A percentile compares a stretch with the other conserved stretches of the same genome.
Evolutionary conservation across 371 early-diverging fungal genomes (phyloP).

Genomic region (Apophysomyces sp.): DNA sequence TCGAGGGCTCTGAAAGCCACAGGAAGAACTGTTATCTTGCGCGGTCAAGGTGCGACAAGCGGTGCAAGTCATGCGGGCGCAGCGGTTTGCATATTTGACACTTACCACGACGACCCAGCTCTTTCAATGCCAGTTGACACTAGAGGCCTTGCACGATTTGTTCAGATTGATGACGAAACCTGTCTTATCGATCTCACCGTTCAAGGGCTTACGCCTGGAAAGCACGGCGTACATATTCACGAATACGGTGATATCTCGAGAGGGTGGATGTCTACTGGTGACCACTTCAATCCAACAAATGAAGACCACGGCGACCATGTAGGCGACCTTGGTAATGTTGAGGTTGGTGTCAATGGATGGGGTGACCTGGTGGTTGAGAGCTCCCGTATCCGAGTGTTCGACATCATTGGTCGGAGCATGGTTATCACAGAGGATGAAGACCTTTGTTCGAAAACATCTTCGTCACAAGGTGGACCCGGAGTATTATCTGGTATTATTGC

Average conservation of each 20-base stretch:
- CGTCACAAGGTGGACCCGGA: constrained; percentile 56
- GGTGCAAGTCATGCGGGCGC: constrained; percentile 63
- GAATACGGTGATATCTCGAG: constrained; percentile 70
- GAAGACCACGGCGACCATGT: constrained; percentile 47
- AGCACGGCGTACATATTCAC: constrained; percentile 67
- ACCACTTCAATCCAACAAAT: constrained; percentile 54
- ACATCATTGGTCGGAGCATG: constrained; percentile 83
- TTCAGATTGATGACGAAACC: constrained; percentile 61
- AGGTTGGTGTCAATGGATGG: constrained; percentile 64
- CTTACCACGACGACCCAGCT: constrained; percentile 35
- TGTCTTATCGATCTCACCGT: constrained; percentile 77
- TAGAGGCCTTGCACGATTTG: constrained; percentile 72
- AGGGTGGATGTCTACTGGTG: constrained; percentile 53
- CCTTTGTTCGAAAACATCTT: constrained; percentile 26
- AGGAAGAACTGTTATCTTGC: constrained; percentile 68
- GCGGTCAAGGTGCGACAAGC: constrained; percentile 66
- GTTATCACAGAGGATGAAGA: constrained; percentile 55
- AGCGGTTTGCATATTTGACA: constrained; percentile 87
- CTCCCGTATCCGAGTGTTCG: constrained; percentile 67
- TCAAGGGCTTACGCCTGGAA: constrained; percentile 61
- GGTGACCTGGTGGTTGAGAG: constrained; percentile 71
- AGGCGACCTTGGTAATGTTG: constrained; percentile 47
- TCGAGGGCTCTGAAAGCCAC: constrained; percentile 55
- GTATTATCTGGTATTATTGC: constrained; percentile 80
- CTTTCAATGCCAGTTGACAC: constrained; percentile 34